phyloP scores from a whole-genome alignment of 257 asterid genomes.

The Cynanchum wilfordii region DNA sequence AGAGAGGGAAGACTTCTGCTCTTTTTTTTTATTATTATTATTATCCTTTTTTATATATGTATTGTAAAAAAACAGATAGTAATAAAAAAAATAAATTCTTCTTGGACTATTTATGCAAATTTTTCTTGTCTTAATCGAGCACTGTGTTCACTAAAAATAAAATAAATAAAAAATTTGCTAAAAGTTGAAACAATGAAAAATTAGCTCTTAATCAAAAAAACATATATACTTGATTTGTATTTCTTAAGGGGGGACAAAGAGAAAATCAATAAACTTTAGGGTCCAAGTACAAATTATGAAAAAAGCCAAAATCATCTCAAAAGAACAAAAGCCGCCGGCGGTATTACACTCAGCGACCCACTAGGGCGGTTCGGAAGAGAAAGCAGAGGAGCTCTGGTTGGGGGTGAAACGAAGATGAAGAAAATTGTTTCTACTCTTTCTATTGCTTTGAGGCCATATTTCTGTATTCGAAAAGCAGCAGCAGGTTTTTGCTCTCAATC shows the following conservation, averaged over 20 bases:
- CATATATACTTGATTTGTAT: too few species aligned
- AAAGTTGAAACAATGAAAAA: too few species aligned
- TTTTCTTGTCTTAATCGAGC: too few species aligned
- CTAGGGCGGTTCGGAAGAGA: not conserved
- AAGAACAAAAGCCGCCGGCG: not conserved
- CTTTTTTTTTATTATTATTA: not conserved
- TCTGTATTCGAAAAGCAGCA: not conserved
- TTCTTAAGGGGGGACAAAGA: not conserved
- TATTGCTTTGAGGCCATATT: not conserved
- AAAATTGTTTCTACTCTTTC: not conserved
- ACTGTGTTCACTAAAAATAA: too few species aligned
- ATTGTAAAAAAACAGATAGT: too few species aligned
- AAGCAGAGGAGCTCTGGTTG: not conserved
- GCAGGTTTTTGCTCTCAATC: conserved; percentile 1
- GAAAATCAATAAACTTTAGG: too few species aligned
- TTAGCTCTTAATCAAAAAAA: too few species aligned
- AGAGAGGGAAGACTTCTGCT: not conserved
- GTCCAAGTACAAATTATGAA: not conserved
- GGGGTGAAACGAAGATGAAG: not conserved
- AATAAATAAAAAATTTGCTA: too few species aligned
- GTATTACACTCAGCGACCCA: not conserved
- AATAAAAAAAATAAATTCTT: too few species aligned
- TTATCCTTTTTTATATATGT: too few species aligned
- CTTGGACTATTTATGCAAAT: too few species aligned
- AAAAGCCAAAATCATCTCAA: not conserved